These are phyloP conservation scores for Pulicaria dysenterica DNA, from an alignment of 129 eudicot genomes.

Conservation along the genomic window DNA sequence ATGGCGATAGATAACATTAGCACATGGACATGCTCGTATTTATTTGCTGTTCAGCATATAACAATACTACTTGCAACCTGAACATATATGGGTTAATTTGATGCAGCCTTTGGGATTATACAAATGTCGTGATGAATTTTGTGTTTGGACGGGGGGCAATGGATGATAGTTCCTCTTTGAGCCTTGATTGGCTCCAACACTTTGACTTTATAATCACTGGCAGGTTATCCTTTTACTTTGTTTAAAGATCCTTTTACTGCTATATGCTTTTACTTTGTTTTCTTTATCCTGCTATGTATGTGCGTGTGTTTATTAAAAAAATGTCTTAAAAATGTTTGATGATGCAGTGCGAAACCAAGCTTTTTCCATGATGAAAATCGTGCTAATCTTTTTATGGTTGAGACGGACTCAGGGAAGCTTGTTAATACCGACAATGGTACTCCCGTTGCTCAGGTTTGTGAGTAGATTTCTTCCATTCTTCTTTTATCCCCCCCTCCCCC, in stretches of 20 bases:
- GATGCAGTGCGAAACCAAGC: slow-evolving; percentile 85
- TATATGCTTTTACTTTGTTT: slow-evolving; percentile 3
- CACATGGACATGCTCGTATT: not conserved
- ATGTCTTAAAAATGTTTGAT: not conserved
- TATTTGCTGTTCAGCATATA: not conserved
- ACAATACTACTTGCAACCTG: slow-evolving; percentile 19
- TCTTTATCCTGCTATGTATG: not conserved
- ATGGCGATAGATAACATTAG: not conserved
- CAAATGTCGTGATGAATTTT: slow-evolving; percentile 94
- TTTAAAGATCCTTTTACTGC: slow-evolving; percentile 6
- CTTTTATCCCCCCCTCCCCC: not conserved
- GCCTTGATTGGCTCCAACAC: slow-evolving; percentile 88
- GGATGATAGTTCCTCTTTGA: slow-evolving; percentile 41
- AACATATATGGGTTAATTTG: slow-evolving; percentile 16
- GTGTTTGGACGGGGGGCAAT: slow-evolving; percentile 51
- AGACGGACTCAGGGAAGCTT: slow-evolving; percentile 83
- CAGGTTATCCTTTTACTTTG: slow-evolving; percentile 54
- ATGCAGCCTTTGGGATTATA: slow-evolving; percentile 99
- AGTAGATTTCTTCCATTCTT: slow-evolving; percentile 10
- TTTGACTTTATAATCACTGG: slow-evolving; percentile 97
- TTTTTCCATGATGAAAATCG: slow-evolving; percentile 95
- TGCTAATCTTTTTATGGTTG: slow-evolving; percentile 88
- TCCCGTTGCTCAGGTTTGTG: slow-evolving; percentile 89
- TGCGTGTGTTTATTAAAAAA: not conserved
- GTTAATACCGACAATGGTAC: slow-evolving; percentile 90